Conservation (phyloP, 163 green algal genomes). For the Prototheca cutis region DNA sequence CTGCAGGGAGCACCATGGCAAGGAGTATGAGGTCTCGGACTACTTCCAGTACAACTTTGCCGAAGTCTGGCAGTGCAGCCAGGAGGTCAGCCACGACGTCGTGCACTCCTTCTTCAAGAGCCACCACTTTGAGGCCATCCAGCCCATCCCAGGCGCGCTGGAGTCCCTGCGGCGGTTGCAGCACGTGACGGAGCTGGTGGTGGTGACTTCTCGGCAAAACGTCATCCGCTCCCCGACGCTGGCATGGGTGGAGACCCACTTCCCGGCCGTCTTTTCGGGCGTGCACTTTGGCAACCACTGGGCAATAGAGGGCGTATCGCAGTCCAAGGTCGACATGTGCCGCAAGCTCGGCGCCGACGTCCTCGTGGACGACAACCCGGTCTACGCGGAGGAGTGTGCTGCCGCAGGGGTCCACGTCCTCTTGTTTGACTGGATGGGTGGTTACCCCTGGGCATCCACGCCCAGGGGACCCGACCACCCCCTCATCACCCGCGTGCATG, state of each 20-base stretch:
- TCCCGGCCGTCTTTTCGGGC: constrained; percentile 27
- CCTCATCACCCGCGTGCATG: constrained; percentile 40
- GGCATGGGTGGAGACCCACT: constrained; percentile 79
- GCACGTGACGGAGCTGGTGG: constrained; percentile 59
- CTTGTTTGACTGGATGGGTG: constrained; percentile 79
- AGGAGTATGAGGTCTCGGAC: constrained; percentile 62
- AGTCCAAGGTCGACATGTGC: constrained; percentile 88
- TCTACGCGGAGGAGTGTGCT: constrained; percentile 85
- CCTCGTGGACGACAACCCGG: constrained; percentile 90
- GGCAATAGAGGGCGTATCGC: constrained; percentile 62
- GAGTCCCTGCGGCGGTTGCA: constrained; percentile 60
- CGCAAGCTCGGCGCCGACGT: constrained; percentile 71
- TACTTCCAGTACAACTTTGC: constrained; percentile 87
- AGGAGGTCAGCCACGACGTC: constrained; percentile 68
- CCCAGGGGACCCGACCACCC: constrained; percentile 7
- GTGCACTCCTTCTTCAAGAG: constrained; percentile 94
- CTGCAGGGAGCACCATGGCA: constrained; percentile 60
- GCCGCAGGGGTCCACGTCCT: constrained; percentile 75
- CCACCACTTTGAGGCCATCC: constrained; percentile 75
- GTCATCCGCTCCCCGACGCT: constrained; percentile 76
- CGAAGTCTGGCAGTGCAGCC: constrained; percentile 70
- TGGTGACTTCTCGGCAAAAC: constrained; percentile 90
- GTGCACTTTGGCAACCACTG: constrained; percentile 97
- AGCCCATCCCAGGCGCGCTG: constrained; percentile 71
- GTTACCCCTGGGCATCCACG: constrained; percentile 87